These are phyloP conservation scores for Bombardia bombarda DNA, from an alignment of 495 filamentous ascomycete genomes.

Conservation along the genomic window DNA sequence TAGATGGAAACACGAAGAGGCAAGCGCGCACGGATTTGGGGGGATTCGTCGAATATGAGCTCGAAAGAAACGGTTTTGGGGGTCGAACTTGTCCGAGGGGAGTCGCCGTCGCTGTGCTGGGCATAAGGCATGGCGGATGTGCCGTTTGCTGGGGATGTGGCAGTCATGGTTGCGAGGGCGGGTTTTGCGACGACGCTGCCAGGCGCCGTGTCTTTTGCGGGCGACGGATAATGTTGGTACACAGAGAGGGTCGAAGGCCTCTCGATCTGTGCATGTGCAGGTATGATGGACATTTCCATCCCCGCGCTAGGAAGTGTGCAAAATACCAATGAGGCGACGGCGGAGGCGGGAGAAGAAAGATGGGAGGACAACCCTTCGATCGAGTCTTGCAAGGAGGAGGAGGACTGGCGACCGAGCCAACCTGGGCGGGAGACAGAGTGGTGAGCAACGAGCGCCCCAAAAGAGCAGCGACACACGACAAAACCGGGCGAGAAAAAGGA, in stretches of 20 bases:
- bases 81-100: conserved; percentile 35
- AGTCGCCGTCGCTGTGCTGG: conserved; percentile 32
- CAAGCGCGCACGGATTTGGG: conserved; percentile 67
- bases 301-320: too few relatives aligned
- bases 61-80: conserved; percentile 83
- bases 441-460: conserved; percentile 12
- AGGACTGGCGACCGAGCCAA: conserved; percentile 1
- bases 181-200: conserved; percentile 2
- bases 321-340: too few relatives aligned
- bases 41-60: conserved; percentile 65
- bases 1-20: conserved; percentile 89
- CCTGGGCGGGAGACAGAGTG: conserved; percentile 5
- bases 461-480: conserved; percentile 3
- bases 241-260: neutral
- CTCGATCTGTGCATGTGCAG: neutral
- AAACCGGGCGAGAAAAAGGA: conserved; percentile 4
- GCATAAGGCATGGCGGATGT: conserved; percentile 2
- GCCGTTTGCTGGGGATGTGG: conserved; percentile 7
- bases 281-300: conserved; percentile 12
- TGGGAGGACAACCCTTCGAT: conserved; percentile 24
- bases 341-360: conserved; percentile 19
- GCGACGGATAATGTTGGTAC: conserved; percentile 7
- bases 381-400: conserved; percentile 14
- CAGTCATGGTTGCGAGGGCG: conserved; percentile 8
- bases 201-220: neutral